phyloP scores from a whole-genome alignment of 352 stramenopile genomes.

The Pythium chondricola region DNA sequence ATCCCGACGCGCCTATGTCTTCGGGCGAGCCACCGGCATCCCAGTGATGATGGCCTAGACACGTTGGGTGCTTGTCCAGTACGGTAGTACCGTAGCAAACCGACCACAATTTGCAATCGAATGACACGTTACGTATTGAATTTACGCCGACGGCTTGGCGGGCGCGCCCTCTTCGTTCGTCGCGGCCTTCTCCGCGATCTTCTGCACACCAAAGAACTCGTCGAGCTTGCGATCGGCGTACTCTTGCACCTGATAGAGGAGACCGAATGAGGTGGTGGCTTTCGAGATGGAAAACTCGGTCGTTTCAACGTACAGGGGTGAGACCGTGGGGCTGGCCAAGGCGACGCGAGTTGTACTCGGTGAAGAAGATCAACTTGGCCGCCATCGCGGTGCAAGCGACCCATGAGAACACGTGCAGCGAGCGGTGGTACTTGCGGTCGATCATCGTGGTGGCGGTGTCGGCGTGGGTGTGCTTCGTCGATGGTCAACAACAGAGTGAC shows the following conservation, averaged over 20 bases:
- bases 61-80: conserved; percentile 1
- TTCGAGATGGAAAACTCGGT: not conserved
- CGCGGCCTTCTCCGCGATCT: conserved; percentile 40
- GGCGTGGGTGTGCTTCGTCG: no score
- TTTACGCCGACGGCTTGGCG: no score
- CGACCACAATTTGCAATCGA: no score
- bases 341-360: conserved; percentile 56
- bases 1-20: conserved; percentile 6
- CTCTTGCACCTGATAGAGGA: conserved; percentile 40
- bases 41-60: conserved; percentile 1
- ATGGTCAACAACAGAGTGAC: no score
- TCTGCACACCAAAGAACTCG: conserved; percentile 83
- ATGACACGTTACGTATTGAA: no score
- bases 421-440: conserved; percentile 77
- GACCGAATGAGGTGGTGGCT: not conserved
- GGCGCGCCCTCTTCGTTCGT: no score
- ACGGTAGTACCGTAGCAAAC: no score
- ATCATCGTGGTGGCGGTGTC: conserved; percentile 56
- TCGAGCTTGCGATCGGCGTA: conserved; percentile 81
- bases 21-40: conserved; percentile 8
- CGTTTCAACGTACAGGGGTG: conserved; percentile 38
- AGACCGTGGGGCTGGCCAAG: conserved; percentile 74
- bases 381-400: conserved; percentile 72
- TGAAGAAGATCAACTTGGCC: conserved; percentile 83
- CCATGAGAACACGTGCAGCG: conserved; percentile 82